Percentiles rank a stretch among this genome's conserved stretches.
Conservation (phyloP, 208 protist genomes). For the Leishmania aethiopica region DNA sequence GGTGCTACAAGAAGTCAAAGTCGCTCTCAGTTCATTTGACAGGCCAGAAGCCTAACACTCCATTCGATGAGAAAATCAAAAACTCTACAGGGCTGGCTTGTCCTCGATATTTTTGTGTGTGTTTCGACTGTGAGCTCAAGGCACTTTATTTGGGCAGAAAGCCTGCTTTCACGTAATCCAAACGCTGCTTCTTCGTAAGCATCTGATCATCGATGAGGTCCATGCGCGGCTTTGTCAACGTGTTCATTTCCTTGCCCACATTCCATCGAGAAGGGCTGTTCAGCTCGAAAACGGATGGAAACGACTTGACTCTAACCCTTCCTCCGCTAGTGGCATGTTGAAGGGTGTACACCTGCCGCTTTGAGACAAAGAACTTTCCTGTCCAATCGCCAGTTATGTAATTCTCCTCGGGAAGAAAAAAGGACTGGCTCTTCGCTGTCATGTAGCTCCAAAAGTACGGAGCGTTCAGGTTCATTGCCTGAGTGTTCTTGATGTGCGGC, state of each 20-base stretch:
- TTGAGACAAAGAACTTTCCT: constrained; percentile 91
- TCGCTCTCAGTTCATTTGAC: neutral
- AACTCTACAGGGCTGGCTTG: neutral
- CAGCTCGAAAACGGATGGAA: constrained; percentile 88
- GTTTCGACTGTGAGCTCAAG: neutral
- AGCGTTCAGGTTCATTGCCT: constrained; percentile 85
- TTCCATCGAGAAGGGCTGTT: constrained; percentile 89
- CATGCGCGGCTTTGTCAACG: constrained; percentile 86
- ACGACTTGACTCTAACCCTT: constrained; percentile 85
- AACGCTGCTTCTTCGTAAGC: constrained; percentile 90
- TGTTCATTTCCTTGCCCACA: constrained; percentile 89
- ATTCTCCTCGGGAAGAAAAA: constrained; percentile 88
- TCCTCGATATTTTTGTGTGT: neutral
- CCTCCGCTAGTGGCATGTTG: constrained; percentile 87
- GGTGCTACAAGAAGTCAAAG: neutral
- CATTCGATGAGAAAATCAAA: neutral
- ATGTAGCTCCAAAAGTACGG: constrained; percentile 91
- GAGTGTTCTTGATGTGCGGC: constrained; percentile 86
- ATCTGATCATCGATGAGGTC: constrained; percentile 93
- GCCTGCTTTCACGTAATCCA: constrained; percentile 89
- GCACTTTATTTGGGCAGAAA: constrained; percentile 77
- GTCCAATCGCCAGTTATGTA: constrained; percentile 94
- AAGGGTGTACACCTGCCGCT: constrained; percentile 89
- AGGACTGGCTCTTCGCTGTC: constrained; percentile 79
- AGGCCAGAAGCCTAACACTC: neutral